Conservation (phyloP, 371 early-diverging fungal species). For the Mortierella sp. region DNA sequence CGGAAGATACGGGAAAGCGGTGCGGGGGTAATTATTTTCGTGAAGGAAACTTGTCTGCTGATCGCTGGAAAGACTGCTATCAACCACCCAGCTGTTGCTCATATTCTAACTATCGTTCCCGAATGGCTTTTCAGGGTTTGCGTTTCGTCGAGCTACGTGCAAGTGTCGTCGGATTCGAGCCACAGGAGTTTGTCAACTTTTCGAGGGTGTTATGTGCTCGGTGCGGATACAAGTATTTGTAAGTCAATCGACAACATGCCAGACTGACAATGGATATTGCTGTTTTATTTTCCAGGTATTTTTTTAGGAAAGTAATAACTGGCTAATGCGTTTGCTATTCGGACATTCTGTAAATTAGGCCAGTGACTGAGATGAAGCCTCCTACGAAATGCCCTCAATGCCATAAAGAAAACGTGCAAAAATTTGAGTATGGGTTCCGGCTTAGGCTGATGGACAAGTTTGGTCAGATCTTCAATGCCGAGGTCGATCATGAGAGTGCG, state of each 20-base stretch:
- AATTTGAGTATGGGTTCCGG: conserved; percentile 21
- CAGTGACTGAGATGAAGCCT: not conserved
- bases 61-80: no score
- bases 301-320: not conserved
- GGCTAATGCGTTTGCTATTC: not conserved
- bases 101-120: not conserved
- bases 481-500: conserved; percentile 23
- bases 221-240: conserved; percentile 15
- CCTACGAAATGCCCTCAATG: conserved; percentile 18
- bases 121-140: conserved; percentile 1
- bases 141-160: conserved; percentile 13
- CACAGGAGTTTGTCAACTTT: conserved; percentile 19
- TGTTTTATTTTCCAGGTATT: not conserved
- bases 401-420: not conserved
- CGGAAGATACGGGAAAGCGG: not conserved
- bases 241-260: conserved; percentile 3
- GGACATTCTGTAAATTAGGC: not conserved
- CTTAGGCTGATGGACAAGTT: conserved; percentile 28
- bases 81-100: not conserved
- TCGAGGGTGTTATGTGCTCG: conserved; percentile 5
- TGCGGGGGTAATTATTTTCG: conserved; percentile 1
- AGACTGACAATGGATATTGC: not conserved
- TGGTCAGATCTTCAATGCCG: conserved; percentile 13
- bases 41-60: not conserved
- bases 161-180: conserved; percentile 16